Percentiles rank a stretch among this genome's conserved stretches.
Evolutionary conservation across 2,329 filamentous ascomycete genomes (phyloP).

Genomic region (Hirsutella rhossiliensis): DNA sequence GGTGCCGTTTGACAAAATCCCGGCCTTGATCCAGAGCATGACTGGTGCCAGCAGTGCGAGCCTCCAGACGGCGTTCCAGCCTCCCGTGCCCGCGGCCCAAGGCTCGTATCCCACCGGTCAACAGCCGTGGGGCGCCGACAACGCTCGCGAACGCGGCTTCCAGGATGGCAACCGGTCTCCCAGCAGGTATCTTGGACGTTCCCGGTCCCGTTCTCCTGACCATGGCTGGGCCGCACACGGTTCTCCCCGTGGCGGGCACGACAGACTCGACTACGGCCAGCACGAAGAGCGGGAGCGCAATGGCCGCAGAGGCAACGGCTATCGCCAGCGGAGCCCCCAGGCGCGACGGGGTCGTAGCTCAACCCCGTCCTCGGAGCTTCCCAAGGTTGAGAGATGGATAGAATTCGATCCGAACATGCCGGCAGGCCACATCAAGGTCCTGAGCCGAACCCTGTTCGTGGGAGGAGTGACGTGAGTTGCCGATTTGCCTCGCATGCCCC

Average conservation of each 20-base stretch:
- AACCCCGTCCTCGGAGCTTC: constrained; percentile 31
- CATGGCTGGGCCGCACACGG: constrained; percentile 57
- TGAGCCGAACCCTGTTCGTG: constrained; percentile 91
- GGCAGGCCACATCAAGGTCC: constrained; percentile 73
- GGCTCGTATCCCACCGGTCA: constrained; percentile 25
- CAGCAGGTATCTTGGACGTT: constrained; percentile 47
- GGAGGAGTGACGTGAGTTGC: constrained; percentile 75
- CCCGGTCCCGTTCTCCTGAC: constrained; percentile 69
- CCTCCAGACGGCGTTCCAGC: constrained; percentile 21
- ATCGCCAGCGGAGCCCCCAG: constrained; percentile 78
- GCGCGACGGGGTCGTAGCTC: constrained; percentile 56
- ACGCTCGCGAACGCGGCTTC: constrained; percentile 44
- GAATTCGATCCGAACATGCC: constrained; percentile 67
- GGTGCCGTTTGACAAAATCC: constrained; percentile 67
- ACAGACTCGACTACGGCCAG: constrained; percentile 64
- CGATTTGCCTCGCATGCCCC: background rate
- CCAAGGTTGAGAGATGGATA: constrained; percentile 51
- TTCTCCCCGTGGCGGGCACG: constrained; percentile 48
- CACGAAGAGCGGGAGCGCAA: constrained; percentile 40
- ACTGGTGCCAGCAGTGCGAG: constrained; percentile 23
- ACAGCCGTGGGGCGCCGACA: constrained; percentile 23
- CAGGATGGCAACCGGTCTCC: constrained; percentile 53
- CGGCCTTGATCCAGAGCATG: constrained; percentile 41
- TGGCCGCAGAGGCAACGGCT: constrained; percentile 50
- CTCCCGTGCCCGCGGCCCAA: constrained; percentile 29